Conservation (phyloP, 164 flowering plant genomes). For the Annona cherimola region DNA sequence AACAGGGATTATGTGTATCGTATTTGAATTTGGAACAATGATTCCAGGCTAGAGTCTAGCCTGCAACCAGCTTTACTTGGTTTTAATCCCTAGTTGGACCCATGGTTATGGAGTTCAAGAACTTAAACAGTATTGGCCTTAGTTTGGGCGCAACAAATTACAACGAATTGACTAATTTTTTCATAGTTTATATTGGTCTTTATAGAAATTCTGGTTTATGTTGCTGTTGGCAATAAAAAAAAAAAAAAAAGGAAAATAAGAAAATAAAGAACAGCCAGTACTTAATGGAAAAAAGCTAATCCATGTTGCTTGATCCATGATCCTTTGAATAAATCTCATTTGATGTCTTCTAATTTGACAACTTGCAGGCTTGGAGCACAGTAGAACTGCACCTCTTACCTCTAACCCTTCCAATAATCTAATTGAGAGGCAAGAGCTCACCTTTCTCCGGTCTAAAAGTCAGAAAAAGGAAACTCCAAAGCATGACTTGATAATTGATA, state of each 20-base stretch:
- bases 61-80: not conserved
- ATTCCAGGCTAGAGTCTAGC: too few relatives aligned
- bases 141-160: not conserved
- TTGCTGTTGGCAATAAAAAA: not conserved
- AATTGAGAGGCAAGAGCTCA: conserved; percentile 31
- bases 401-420: conserved; percentile 18
- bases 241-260: not conserved
- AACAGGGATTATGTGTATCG: too few relatives aligned
- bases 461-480: conserved; percentile 44
- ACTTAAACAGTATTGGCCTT: not conserved
- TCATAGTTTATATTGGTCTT: not conserved
- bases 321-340: not conserved
- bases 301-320: not conserved
- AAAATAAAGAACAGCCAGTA: not conserved
- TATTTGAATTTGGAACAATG: too few relatives aligned
- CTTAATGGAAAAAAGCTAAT: not conserved
- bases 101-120: not conserved
- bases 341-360: not conserved
- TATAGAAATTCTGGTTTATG: not conserved
- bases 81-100: not conserved
- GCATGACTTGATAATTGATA: conserved; percentile 58
- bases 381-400: conserved; percentile 55
- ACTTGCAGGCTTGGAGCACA: conserved; percentile 58
- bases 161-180: conserved; percentile 13
- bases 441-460: conserved; percentile 55